A percentile compares a stretch with the other conserved stretches of the same genome.
Conservation (phyloP, 2,329 filamentous ascomycete species). For the Acarospora socialis region DNA sequence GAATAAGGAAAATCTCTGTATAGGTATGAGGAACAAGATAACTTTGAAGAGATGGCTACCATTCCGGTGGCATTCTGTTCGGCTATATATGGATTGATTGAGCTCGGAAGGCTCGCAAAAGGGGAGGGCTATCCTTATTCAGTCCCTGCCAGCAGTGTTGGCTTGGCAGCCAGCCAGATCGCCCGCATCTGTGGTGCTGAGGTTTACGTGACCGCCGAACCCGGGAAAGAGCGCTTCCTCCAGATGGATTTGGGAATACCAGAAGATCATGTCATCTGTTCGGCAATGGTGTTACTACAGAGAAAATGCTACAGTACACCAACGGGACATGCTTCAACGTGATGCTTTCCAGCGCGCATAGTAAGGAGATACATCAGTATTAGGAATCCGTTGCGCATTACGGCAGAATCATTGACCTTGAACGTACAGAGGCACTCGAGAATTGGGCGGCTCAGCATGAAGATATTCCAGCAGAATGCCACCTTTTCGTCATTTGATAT, state of each 20-base stretch:
- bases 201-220: background rate
- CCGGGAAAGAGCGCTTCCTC: background rate
- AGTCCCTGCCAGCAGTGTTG: background rate
- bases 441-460: too few species aligned
- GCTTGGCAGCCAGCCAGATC: background rate
- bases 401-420: constrained; percentile 1
- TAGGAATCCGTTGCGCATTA: background rate
- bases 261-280: background rate
- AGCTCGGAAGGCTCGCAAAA: constrained; percentile 25
- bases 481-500: too few species aligned
- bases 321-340: background rate
- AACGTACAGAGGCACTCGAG: too few species aligned
- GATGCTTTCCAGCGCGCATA: background rate
- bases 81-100: constrained; percentile 31
- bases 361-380: background rate
- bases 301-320: background rate
- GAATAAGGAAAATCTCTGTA: too few species aligned
- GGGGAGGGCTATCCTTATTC: too few species aligned
- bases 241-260: background rate
- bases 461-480: too few species aligned
- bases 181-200: background rate
- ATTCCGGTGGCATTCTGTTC: constrained; percentile 27
- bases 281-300: background rate
- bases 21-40: too few species aligned
- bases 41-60: constrained; percentile 13